Percentiles rank a stretch among this genome's conserved stretches.
Conservation (phyloP, 768 basidiomycete species). For the Dacryopinax spathularia region DNA sequence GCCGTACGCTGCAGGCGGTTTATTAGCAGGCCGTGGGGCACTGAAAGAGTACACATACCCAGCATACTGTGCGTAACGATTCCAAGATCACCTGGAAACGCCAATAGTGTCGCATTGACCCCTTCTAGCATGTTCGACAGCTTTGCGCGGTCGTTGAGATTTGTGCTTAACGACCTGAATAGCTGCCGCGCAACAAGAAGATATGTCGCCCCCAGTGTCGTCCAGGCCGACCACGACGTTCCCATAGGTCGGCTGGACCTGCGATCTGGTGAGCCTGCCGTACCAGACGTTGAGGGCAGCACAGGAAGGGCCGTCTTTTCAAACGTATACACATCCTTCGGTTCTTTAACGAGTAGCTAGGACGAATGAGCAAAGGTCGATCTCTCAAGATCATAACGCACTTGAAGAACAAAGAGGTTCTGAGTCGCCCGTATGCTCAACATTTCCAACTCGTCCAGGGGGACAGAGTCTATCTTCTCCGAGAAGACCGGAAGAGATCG, state of each 20-base stretch:
- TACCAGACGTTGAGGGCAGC: not conserved
- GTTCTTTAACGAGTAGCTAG: not conserved
- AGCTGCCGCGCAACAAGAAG: constrained; percentile 53
- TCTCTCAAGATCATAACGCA: constrained; percentile 17
- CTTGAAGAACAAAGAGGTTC: constrained; percentile 48
- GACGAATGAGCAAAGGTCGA: not conserved
- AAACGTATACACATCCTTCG: not conserved
- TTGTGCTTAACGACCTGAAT: constrained; percentile 56
- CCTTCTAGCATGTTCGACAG: constrained; percentile 54
- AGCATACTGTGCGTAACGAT: constrained; percentile 61
- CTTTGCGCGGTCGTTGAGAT: constrained; percentile 55
- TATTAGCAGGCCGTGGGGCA: not conserved
- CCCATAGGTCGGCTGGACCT: not conserved
- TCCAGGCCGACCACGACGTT: not conserved
- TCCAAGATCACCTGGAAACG: constrained; percentile 59
- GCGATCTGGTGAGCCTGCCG: not conserved
- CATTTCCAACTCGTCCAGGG: constrained; percentile 36
- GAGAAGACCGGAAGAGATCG: constrained; percentile 21
- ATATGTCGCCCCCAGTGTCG: constrained; percentile 53
- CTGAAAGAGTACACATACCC: constrained; percentile 30
- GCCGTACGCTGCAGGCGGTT: constrained; percentile 41
- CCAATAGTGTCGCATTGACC: constrained; percentile 50
- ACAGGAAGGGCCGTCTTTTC: not conserved
- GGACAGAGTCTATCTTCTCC: constrained; percentile 27
- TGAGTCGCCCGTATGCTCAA: constrained; percentile 55